phyloP scores from a whole-genome alignment of 2,329 filamentous ascomycete genomes.

The Xylariaceae sp. region DNA sequence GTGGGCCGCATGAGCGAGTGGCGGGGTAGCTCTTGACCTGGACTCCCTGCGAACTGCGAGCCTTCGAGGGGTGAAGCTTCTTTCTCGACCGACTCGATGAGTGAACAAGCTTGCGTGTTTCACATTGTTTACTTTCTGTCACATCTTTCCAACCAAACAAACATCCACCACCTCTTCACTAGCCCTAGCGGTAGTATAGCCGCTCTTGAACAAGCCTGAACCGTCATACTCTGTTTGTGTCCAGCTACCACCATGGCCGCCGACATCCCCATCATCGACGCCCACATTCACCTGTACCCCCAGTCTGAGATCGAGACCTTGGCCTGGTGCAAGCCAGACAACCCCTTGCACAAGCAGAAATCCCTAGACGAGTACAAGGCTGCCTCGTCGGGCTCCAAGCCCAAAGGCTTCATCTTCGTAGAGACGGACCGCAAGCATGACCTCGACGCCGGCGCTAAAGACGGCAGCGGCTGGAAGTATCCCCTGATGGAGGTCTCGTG shows the following conservation, averaged over 20 bases:
- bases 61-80: no score
- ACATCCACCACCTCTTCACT: no score
- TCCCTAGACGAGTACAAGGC: constrained; percentile 60
- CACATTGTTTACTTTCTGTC: no score
- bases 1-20: no score
- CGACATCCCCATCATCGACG: constrained; percentile 68
- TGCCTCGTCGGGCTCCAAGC: constrained; percentile 35
- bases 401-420: constrained; percentile 74
- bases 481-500: constrained; percentile 71
- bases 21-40: no score
- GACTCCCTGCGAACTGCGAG: no score
- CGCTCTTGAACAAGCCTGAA: no score
- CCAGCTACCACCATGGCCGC: constrained; percentile 18
- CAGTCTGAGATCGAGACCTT: constrained; percentile 61
- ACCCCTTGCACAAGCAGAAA: constrained; percentile 59
- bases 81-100: no score
- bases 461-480: constrained; percentile 57
- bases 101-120: no score
- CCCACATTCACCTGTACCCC: constrained; percentile 88
- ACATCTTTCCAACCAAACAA: no score
- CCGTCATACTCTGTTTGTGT: no score
- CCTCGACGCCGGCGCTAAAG: constrained; percentile 39
- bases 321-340: constrained; percentile 61
- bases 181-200: no score
- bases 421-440: constrained; percentile 74